These are phyloP conservation scores for Fraxinus velutina DNA, from an alignment of 305 asterid genomes.

Conservation along the genomic window DNA sequence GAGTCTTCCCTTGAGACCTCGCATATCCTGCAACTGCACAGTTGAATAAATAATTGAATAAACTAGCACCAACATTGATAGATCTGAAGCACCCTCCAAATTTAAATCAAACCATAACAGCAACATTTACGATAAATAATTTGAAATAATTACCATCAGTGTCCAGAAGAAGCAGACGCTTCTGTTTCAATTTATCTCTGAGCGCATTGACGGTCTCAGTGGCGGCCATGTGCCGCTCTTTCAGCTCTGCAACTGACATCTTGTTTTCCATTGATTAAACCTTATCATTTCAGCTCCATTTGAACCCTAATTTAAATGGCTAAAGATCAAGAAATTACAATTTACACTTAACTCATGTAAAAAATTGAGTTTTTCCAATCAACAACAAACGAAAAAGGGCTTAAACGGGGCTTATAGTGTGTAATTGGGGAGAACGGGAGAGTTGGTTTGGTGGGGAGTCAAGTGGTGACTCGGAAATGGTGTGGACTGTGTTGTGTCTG, in stretches of 20 bases:
- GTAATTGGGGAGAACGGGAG: constrained; percentile 2
- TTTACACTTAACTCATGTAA: not conserved
- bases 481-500: not conserved
- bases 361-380: not conserved
- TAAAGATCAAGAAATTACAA: not conserved
- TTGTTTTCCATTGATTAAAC: constrained; percentile 3
- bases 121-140: not conserved
- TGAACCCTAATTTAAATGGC: constrained; percentile 18
- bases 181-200: constrained; percentile 62
- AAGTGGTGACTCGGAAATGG: constrained; percentile 24
- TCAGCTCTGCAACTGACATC: constrained; percentile 82
- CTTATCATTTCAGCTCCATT: constrained; percentile 24
- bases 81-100: constrained; percentile 34
- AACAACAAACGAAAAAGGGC: not conserved
- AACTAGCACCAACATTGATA: constrained; percentile 20
- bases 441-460: constrained; percentile 15
- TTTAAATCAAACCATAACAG: constrained; percentile 6
- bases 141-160: constrained; percentile 55
- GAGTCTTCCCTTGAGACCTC: constrained; percentile 74
- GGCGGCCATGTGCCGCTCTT: constrained; percentile 89
- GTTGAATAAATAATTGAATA: not conserved
- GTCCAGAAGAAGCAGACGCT: constrained; percentile 77
- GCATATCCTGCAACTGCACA: constrained; percentile 77
- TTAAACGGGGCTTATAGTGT: constrained; percentile 6
- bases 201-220: constrained; percentile 69